Evolutionary conservation across 192 early-diverging fungal genomes (phyloP).

Genomic region (Obelidium mucronatum): DNA sequence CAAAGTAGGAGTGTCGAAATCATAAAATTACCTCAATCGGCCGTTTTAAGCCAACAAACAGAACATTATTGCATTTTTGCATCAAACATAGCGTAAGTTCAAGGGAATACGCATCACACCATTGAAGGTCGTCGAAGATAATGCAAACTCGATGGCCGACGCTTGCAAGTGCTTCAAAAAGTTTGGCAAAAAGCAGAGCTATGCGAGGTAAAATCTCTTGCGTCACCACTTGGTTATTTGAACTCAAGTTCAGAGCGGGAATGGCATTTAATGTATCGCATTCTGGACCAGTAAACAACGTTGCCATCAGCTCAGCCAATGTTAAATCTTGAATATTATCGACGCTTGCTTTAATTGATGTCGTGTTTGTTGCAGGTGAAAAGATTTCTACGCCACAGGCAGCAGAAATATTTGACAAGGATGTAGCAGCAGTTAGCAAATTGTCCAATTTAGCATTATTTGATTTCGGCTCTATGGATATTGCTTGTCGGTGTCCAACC

Average conservation of each 20-base stretch:
- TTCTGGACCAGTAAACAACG: constrained; percentile 9
- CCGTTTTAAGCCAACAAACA: constrained; percentile 10
- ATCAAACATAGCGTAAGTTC: constrained; percentile 9
- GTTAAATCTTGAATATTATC: no score
- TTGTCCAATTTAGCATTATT: no score
- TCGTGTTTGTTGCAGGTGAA: no score
- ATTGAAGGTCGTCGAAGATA: constrained; percentile 35
- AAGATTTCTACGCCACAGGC: no score
- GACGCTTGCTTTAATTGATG: no score
- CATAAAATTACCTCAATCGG: constrained; percentile 23
- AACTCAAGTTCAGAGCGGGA: constrained; percentile 14
- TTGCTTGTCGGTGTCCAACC: no score
- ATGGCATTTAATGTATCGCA: constrained; percentile 38
- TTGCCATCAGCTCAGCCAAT: no score
- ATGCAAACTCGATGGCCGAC: constrained; percentile 21
- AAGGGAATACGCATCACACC: constrained; percentile 23
- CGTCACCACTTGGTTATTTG: neutral
- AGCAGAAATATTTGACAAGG: no score
- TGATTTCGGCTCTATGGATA: no score
- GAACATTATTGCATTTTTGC: constrained; percentile 22
- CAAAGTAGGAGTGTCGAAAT: neutral
- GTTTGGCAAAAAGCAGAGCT: neutral
- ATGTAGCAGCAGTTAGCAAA: no score
- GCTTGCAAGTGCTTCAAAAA: constrained; percentile 1
- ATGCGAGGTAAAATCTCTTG: constrained; percentile 7